Percentiles rank a stretch among this genome's conserved stretches.
These are phyloP conservation scores for Blepharisma stoltei DNA, from an alignment of 73 alveolate species.

Conservation along the genomic window DNA sequence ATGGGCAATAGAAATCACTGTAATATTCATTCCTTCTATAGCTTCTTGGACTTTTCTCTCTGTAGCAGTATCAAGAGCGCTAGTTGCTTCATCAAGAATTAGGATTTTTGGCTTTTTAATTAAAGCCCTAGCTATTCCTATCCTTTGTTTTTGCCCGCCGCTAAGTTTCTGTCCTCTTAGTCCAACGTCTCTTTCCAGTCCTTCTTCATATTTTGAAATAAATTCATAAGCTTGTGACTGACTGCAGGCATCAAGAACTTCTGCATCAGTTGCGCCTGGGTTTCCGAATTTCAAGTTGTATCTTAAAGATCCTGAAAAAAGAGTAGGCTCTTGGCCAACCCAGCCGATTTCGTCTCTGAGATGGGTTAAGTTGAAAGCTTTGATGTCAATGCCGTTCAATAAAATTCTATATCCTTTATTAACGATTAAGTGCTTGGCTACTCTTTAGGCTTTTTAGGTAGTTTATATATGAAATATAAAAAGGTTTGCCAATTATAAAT, in stretches of 20 bases:
- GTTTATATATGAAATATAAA: too few relatives aligned
- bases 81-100: constrained; percentile 94
- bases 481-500: too few relatives aligned
- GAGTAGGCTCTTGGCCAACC: constrained; percentile 91
- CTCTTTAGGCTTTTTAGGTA: too few relatives aligned
- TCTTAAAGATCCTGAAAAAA: constrained; percentile 85
- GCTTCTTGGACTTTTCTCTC: constrained; percentile 79
- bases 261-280: constrained; percentile 61
- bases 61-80: constrained; percentile 86
- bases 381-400: constrained; percentile 50
- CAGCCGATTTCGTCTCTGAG: constrained; percentile 54
- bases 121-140: constrained; percentile 91
- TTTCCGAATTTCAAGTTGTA: constrained; percentile 75
- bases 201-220: constrained; percentile 66
- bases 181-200: constrained; percentile 77
- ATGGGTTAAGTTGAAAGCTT: constrained; percentile 49
- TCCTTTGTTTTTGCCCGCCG: constrained; percentile 93
- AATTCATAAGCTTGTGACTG: constrained; percentile 70
- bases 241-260: constrained; percentile 48
- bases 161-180: constrained; percentile 76
- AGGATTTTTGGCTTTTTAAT: constrained; percentile 79
- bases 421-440: too few relatives aligned
- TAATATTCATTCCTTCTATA: constrained; percentile 47
- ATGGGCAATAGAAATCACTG: constrained; percentile 76
- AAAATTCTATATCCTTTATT: too few relatives aligned